Evolutionary conservation across 2,329 filamentous ascomycete species (phyloP).

Genomic region (Helicocarpus griseus): DNA sequence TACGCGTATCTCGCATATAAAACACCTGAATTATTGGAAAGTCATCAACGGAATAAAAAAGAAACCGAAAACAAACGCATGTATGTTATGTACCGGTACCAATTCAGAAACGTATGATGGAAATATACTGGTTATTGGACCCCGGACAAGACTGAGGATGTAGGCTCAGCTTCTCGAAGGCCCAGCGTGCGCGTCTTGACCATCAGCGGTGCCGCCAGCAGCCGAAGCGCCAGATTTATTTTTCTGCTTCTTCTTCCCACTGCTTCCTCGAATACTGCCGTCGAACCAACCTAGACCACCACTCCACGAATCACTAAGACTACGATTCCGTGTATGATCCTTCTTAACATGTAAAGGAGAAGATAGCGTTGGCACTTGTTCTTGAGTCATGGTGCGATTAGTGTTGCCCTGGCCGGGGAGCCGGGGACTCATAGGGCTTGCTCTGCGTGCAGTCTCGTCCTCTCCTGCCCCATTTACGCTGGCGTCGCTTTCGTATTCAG

Average conservation of each 20-base stretch:
- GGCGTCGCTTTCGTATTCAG: conserved; percentile 15
- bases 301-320: conserved; percentile 4
- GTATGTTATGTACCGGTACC: background rate
- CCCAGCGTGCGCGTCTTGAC: background rate
- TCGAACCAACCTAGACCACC: background rate
- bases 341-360: background rate
- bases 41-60: too few species aligned
- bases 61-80: background rate
- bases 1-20: background rate
- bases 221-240: background rate
- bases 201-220: background rate
- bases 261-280: background rate
- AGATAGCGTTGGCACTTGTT: background rate
- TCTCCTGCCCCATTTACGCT: conserved; percentile 10
- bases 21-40: background rate
- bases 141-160: too few species aligned
- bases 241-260: background rate
- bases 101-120: too few species aligned
- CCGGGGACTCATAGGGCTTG: background rate
- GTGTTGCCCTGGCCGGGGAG: background rate
- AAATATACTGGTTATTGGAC: too few species aligned
- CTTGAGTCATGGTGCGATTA: background rate
- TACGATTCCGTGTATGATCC: background rate
- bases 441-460: conserved; percentile 2
- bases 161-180: background rate